These are phyloP conservation scores for Chaetomium sp. DNA, from an alignment of 2,329 filamentous ascomycete genomes.

Conservation along the genomic window DNA sequence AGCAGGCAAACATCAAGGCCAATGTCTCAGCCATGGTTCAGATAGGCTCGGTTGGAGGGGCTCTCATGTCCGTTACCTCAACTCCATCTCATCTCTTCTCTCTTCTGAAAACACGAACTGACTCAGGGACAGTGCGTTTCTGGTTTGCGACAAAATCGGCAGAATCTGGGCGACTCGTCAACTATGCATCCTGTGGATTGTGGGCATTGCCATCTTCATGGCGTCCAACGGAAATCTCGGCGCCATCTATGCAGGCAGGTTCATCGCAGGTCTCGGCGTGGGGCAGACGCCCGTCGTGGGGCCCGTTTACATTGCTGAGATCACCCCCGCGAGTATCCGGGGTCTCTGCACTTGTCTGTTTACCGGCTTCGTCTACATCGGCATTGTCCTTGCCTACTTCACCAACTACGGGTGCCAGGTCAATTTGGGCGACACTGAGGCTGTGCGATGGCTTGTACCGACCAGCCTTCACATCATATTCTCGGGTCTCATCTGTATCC, in stretches of 20 bases:
- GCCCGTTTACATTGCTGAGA: slow-evolving; percentile 73
- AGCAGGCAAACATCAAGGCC: slow-evolving; percentile 68
- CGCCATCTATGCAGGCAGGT: slow-evolving; percentile 65
- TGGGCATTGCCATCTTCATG: slow-evolving; percentile 62
- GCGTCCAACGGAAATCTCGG: slow-evolving; percentile 55
- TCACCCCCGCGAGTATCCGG: slow-evolving; percentile 67
- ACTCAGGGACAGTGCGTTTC: slow-evolving; percentile 51
- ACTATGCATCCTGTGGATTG: slow-evolving; percentile 59
- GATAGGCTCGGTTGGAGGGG: slow-evolving; percentile 71
- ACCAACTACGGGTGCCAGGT: slow-evolving; percentile 64
- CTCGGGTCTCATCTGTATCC: slow-evolving; percentile 67
- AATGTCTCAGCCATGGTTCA: slow-evolving; percentile 84
- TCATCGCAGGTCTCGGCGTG: slow-evolving; percentile 67
- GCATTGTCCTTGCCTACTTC: slow-evolving; percentile 79
- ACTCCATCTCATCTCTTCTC: too few relatives aligned
- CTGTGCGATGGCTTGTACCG: slow-evolving; percentile 61
- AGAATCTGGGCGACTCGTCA: slow-evolving; percentile 63
- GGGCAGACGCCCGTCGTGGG: slow-evolving; percentile 68
- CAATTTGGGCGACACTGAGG: slow-evolving; percentile 50
- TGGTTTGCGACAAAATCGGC: slow-evolving; percentile 62
- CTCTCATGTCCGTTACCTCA: slow-evolving; percentile 43
- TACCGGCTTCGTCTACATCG: slow-evolving; percentile 72
- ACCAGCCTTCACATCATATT: slow-evolving; percentile 79
- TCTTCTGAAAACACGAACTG: neutral
- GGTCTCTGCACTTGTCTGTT: slow-evolving; percentile 75